phyloP scores from a whole-genome alignment of 108 stramenopile genomes.

The Schizochytrium sp. region DNA sequence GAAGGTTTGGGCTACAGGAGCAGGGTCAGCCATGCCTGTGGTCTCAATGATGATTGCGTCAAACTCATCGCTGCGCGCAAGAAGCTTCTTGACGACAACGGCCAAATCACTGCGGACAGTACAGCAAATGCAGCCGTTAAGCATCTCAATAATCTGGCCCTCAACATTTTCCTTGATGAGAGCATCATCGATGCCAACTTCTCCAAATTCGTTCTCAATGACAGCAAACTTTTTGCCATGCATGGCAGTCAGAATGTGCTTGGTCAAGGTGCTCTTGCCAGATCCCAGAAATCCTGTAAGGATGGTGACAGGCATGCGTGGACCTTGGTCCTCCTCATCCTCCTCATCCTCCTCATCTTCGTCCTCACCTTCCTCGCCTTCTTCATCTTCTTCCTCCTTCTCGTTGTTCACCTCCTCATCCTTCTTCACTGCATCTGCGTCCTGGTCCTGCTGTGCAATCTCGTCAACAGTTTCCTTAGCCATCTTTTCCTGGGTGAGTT shows the following conservation, averaged over 20 bases:
- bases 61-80: slow-evolving; percentile 79
- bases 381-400: background rate
- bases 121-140: slow-evolving; percentile 82
- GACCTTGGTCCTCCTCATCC: slow-evolving; percentile 35
- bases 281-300: slow-evolving; percentile 78
- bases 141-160: slow-evolving; percentile 74
- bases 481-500: background rate
- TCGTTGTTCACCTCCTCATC: background rate
- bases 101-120: slow-evolving; percentile 77
- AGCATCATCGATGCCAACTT: slow-evolving; percentile 89
- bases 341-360: slow-evolving; percentile 8
- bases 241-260: slow-evolving; percentile 81
- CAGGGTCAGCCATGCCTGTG: slow-evolving; percentile 94
- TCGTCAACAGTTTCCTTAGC: background rate
- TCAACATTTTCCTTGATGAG: slow-evolving; percentile 74
- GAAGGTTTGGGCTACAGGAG: slow-evolving; percentile 93
- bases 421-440: background rate
- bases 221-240: slow-evolving; percentile 88
- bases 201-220: slow-evolving; percentile 92
- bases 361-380: background rate
- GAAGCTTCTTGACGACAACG: slow-evolving; percentile 83
- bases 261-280: slow-evolving; percentile 82
- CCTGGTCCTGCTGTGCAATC: background rate
- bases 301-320: slow-evolving; percentile 74
- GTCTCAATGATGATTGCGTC: slow-evolving; percentile 96